Percentiles rank a stretch among this genome's conserved stretches.
Conservation (phyloP, 2,329 filamentous ascomycete species). For the Mollisiaceae sp. region DNA sequence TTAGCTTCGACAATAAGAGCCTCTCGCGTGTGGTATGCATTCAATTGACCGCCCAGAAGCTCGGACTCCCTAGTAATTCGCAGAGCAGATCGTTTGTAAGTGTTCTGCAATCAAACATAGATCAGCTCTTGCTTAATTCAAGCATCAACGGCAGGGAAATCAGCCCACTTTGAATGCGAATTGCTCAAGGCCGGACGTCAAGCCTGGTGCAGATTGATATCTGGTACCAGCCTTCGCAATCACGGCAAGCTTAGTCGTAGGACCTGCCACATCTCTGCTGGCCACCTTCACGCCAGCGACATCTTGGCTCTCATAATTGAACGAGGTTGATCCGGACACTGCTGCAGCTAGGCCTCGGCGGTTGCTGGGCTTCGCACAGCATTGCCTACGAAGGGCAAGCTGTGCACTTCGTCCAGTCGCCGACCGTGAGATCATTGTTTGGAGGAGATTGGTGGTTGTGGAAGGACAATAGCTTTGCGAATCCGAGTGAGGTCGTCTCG, state of each 20-base stretch:
- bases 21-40: slow-evolving; percentile 88
- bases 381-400: slow-evolving; percentile 63
- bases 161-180: slow-evolving; percentile 91
- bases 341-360: slow-evolving; percentile 67
- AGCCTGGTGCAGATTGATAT: slow-evolving; percentile 87
- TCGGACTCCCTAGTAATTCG: slow-evolving; percentile 95
- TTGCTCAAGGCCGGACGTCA: slow-evolving; percentile 88
- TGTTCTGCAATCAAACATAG: slow-evolving; percentile 64
- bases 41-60: slow-evolving; percentile 90
- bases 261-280: slow-evolving; percentile 84
- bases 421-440: slow-evolving; percentile 71
- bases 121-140: slow-evolving; percentile 16
- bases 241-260: slow-evolving; percentile 88
- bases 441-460: slow-evolving; percentile 48
- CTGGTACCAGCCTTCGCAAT: slow-evolving; percentile 94
- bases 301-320: slow-evolving; percentile 87
- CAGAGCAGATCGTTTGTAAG: slow-evolving; percentile 83
- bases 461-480: slow-evolving; percentile 26
- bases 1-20: slow-evolving; percentile 90
- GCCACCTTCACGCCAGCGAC: slow-evolving; percentile 90
- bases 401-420: slow-evolving; percentile 67
- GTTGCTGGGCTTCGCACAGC: slow-evolving; percentile 60
- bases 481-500: slow-evolving; percentile 25
- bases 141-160: slow-evolving; percentile 27
- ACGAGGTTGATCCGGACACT: slow-evolving; percentile 71